phyloP scores from a whole-genome alignment of 1,284 basidiomycete species.

The Tilletia indica region DNA sequence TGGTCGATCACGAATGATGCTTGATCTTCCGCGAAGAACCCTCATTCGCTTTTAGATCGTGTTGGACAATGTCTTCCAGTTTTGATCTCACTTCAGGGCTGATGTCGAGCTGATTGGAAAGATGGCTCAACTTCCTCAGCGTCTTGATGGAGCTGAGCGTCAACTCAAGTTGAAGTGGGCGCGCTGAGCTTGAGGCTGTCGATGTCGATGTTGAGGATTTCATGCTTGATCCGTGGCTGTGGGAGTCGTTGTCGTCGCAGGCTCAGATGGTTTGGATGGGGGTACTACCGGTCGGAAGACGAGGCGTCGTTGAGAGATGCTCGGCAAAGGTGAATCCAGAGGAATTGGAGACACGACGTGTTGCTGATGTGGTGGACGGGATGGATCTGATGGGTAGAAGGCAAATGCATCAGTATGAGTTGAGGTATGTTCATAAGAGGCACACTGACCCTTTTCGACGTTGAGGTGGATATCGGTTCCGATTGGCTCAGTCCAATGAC shows the following conservation, averaged over 20 bases:
- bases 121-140: neutral
- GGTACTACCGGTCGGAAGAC: constrained; percentile 1
- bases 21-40: neutral
- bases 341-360: constrained; percentile 8
- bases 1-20: neutral
- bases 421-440: too few species aligned
- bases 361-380: constrained; percentile 6
- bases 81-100: too few species aligned
- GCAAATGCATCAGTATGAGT: too few species aligned
- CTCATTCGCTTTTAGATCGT: too few species aligned
- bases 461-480: constrained; percentile 13
- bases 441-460: neutral
- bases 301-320: neutral
- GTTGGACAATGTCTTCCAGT: too few species aligned
- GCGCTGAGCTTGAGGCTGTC: neutral
- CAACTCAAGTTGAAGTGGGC: neutral
- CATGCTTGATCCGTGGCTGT: too few species aligned
- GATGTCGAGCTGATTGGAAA: neutral
- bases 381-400: neutral
- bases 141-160: neutral
- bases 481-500: neutral
- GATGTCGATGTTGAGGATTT: neutral
- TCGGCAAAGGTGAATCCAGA: neutral
- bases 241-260: too few species aligned
- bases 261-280: neutral